Evolutionary conservation across 2,329 filamentous ascomycete genomes (phyloP), one percentile per base, ranked within the genome.

Genomic region (Colletotrichum caudatum): DNA sequence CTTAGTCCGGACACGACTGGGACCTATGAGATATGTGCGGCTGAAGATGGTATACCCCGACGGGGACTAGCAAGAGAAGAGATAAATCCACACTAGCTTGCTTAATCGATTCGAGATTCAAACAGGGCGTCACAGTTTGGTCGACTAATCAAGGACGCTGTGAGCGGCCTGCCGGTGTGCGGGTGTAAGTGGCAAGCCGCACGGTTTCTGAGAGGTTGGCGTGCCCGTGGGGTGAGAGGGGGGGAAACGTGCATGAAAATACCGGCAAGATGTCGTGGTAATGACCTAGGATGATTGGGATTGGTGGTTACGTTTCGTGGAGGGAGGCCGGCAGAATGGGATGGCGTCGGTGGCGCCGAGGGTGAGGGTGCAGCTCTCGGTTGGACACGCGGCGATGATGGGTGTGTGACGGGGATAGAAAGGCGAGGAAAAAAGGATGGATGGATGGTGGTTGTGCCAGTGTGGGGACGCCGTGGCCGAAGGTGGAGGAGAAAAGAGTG

Each of bases 291-390:
- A 51, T 46, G 6, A 33, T 37, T 62, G 44, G 26, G 44, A 20
- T 46, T 39, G 59, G 59, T 37, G n/a, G 16, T 26, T 29, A 16
- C 20, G 26, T 50, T 46, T 37, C 29, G n/a, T 16, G 44, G 44
- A 7, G 44, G 14, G 39, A 41, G 58, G 41, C 50, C 23, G 41
- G 53, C 23, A 57, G 53, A n/a, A 57, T 44, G 35, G 54, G 58
- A 58, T 64, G 58, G 64, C 58, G 58, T 67, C 64, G 68, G 51
- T 63, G 58, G 58, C 58, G 58, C 50, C 50, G 56, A 61, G 46
- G n/a, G 29, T 29, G 29, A 29, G 29, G 29, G 35, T 29, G 44
- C 48, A 63, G 46, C 1, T 51, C 5, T 50, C 35, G 23, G 29
- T 39, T 29, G 56, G 7, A 59, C 29, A 35, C 23, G 16, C 48